phyloP scores from a whole-genome alignment of 768 basidiomycete species.

The Hydnomerulius pinastri region DNA sequence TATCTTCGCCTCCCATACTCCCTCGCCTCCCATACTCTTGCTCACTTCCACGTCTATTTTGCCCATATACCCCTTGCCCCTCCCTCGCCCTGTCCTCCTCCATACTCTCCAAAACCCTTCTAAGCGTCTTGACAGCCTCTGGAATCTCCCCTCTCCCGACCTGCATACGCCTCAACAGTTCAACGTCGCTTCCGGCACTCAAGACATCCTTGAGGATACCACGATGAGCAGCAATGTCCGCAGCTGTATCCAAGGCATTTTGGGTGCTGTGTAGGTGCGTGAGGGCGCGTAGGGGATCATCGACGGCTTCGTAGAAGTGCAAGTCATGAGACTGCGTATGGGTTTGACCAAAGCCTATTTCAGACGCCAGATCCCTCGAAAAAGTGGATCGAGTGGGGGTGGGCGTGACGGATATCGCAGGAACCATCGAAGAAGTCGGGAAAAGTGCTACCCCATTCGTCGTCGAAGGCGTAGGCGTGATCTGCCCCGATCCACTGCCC shows the following conservation, averaged over 20 bases:
- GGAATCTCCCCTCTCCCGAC: constrained; percentile 23
- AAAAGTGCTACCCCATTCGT: neutral
- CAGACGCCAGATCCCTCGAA: neutral
- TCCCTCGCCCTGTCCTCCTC: neutral
- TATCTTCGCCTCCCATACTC: neutral
- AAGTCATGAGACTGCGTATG: too few species aligned
- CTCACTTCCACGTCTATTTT: neutral
- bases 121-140: constrained; percentile 25
- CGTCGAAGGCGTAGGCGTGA: neutral
- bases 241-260: constrained; percentile 23
- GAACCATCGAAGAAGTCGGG: neutral
- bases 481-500: neutral
- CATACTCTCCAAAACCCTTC: constrained; percentile 12
- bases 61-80: too few species aligned
- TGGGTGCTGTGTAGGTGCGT: constrained; percentile 21
- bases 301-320: too few species aligned
- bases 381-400: constrained; percentile 14
- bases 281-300: constrained; percentile 16
- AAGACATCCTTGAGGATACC: constrained; percentile 17
- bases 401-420: constrained; percentile 5
- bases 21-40: neutral
- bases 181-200: constrained; percentile 16
- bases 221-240: constrained; percentile 24
- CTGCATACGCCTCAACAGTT: constrained; percentile 24
- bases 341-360: too few species aligned